phyloP scores from a whole-genome alignment of 2,329 filamentous ascomycete genomes.

The Bipolaris victoriae region DNA sequence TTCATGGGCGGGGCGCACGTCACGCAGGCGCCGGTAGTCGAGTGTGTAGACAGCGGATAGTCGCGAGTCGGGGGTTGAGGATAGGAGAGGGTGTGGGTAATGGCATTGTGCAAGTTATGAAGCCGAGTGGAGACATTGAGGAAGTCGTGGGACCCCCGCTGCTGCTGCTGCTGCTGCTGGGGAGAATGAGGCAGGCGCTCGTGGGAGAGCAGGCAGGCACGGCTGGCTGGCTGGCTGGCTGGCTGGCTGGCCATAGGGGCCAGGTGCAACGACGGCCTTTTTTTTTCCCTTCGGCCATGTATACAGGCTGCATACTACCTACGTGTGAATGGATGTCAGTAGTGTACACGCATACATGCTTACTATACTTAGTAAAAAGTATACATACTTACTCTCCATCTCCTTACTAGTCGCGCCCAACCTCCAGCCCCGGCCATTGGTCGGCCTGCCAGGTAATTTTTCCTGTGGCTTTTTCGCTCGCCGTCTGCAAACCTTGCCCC shows the following conservation, averaged over 20 bases:
- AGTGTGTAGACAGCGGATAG: conserved; percentile 7
- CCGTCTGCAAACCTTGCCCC: neutral
- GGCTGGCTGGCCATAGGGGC: too few species aligned
- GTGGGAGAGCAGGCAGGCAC: neutral
- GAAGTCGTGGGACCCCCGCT: conserved; percentile 1
- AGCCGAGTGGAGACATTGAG: neutral
- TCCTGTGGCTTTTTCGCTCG: conserved; percentile 4
- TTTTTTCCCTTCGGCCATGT: too few species aligned
- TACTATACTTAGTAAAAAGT: neutral
- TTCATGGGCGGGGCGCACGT: conserved; percentile 23
- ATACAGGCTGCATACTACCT: too few species aligned
- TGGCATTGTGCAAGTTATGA: neutral
- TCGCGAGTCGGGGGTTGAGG: conserved; percentile 12
- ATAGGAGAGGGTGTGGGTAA: conserved; percentile 4
- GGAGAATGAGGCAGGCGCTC: conserved; percentile 4
- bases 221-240: too few species aligned
- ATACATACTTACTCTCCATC: neutral
- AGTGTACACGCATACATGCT: too few species aligned
- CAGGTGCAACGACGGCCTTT: too few species aligned
- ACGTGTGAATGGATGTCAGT: too few species aligned
- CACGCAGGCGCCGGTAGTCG: conserved; percentile 20
- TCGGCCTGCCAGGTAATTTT: neutral
- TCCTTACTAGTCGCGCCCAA: neutral
- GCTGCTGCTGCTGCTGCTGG: too few species aligned
- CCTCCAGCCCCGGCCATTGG: conserved; percentile 3